These are phyloP conservation scores for Hypoxylon sp. DNA, from an alignment of 2,329 filamentous ascomycete species.

Conservation along the genomic window DNA sequence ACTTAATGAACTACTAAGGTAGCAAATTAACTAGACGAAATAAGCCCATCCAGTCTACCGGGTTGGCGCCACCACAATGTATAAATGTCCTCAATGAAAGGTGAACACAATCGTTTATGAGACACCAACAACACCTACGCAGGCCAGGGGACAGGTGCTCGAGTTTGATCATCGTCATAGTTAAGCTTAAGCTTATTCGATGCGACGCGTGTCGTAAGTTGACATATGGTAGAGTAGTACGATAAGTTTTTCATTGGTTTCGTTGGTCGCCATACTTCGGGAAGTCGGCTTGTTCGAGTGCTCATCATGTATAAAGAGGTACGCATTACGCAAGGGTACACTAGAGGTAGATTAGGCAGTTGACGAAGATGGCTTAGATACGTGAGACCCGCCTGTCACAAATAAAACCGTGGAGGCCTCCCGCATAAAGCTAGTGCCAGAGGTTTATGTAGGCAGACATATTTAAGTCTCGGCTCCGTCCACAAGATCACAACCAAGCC, in stretches of 20 bases:
- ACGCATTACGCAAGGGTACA: constrained; percentile 13
- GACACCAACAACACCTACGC: constrained; percentile 1
- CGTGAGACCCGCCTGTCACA: constrained; percentile 25
- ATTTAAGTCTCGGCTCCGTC: constrained; percentile 14
- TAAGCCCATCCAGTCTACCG: constrained; percentile 1
- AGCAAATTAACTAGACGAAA: constrained; percentile 1
- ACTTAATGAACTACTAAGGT: constrained; percentile 9
- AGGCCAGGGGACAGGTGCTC: constrained; percentile 1
- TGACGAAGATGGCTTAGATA: constrained; percentile 19
- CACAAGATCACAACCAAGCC: constrained; percentile 8
- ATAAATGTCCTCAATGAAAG: background rate
- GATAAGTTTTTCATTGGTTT: background rate
- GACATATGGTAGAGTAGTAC: constrained; percentile 5
- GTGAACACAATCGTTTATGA: background rate
- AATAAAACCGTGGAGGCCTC: constrained; percentile 31
- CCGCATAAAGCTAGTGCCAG: background rate
- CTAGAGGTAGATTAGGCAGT: constrained; percentile 15
- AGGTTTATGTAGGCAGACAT: background rate
- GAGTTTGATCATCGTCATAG: constrained; percentile 26
- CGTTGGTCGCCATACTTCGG: background rate
- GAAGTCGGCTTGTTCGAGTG: constrained; percentile 11
- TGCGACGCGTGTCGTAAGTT: background rate
- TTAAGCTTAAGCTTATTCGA: constrained; percentile 24
- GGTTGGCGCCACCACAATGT: background rate
- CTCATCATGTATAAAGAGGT: background rate